Conservation (phyloP, 164 flowering plant species). For the Chimonanthus praecox region DNA sequence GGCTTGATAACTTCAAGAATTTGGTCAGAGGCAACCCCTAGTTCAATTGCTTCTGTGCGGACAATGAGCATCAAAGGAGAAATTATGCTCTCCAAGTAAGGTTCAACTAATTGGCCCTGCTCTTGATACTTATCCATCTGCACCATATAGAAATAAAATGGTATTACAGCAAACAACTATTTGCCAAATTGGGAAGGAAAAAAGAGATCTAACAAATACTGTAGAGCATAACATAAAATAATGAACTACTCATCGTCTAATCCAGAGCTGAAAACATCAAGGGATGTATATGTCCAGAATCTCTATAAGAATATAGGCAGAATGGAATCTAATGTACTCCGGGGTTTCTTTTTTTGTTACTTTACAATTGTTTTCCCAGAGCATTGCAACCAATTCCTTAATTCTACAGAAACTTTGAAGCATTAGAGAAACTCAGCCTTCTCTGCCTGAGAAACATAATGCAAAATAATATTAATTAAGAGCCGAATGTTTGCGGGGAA, state of each 20-base stretch:
- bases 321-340: too few relatives aligned
- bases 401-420: too few relatives aligned
- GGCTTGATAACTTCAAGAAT: constrained; percentile 73
- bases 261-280: neutral
- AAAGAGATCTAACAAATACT: neutral
- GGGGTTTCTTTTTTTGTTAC: too few relatives aligned
- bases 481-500: neutral
- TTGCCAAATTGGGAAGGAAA: neutral
- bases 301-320: neutral
- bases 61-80: constrained; percentile 78
- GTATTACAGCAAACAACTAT: neutral
- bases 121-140: constrained; percentile 96
- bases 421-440: neutral
- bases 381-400: neutral
- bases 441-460: neutral
- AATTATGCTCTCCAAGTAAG: constrained; percentile 82
- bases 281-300: neutral
- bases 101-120: constrained; percentile 87
- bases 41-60: constrained; percentile 59
- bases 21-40: constrained; percentile 50
- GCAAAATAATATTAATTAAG: too few relatives aligned
- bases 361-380: neutral
- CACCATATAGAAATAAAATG: constrained; percentile 7
- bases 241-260: neutral
- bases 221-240: neutral